Conservation (phyloP, 192 early-diverging fungal species). For the Nowakowskiella sp. region DNA sequence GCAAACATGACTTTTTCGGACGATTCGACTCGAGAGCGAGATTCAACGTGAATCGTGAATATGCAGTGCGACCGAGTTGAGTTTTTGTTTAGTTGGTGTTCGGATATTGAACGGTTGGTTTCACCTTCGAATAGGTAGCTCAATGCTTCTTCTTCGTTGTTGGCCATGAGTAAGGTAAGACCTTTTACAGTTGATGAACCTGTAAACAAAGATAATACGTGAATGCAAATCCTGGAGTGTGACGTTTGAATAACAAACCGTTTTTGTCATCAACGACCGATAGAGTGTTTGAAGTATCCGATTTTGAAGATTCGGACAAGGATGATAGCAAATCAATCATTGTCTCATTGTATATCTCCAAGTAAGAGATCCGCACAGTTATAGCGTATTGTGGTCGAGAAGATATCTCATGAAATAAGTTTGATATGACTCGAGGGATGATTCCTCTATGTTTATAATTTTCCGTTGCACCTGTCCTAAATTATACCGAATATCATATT, state of each 20-base stretch:
- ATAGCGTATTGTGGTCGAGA: slow-evolving; percentile 45
- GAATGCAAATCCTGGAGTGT: too few species aligned
- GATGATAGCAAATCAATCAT: slow-evolving; percentile 45
- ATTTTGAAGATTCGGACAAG: slow-evolving; percentile 16
- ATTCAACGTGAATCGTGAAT: slow-evolving; percentile 54
- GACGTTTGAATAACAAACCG: slow-evolving; percentile 20
- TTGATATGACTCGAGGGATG: slow-evolving; percentile 49
- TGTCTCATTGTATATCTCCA: slow-evolving; percentile 57
- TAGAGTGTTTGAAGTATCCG: slow-evolving; percentile 12
- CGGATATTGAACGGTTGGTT: slow-evolving; percentile 48
- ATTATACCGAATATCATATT: background rate
- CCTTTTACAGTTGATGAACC: slow-evolving; percentile 48
- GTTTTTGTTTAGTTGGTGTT: slow-evolving; percentile 52
- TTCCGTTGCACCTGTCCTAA: slow-evolving; percentile 53
- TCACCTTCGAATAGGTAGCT: slow-evolving; percentile 59
- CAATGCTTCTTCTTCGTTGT: slow-evolving; percentile 54
- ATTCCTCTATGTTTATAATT: slow-evolving; percentile 59
- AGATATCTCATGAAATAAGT: slow-evolving; percentile 44
- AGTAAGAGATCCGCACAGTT: slow-evolving; percentile 41
- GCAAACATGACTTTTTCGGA: slow-evolving; percentile 47
- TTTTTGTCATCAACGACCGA: slow-evolving; percentile 49
- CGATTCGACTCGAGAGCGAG: slow-evolving; percentile 47
- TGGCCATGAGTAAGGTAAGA: slow-evolving; percentile 39
- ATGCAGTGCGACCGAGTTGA: slow-evolving; percentile 59
- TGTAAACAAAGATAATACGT: slow-evolving; percentile 12